These are phyloP conservation scores for Ocimum tenuiflorum DNA, from an alignment of 257 asterid genomes.

Conservation along the genomic window DNA sequence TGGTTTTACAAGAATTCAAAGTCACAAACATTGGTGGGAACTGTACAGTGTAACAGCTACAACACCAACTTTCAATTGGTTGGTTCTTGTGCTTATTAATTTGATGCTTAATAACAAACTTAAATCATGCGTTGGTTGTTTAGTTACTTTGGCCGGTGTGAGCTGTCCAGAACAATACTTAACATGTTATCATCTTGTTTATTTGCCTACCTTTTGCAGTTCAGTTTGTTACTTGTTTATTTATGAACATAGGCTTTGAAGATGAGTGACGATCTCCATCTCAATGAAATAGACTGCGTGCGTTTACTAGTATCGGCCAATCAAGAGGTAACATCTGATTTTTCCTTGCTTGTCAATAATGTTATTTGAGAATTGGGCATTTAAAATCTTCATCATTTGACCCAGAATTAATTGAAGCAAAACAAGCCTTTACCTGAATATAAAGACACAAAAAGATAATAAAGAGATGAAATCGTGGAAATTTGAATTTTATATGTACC, in stretches of 20 bases:
- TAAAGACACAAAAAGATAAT: background rate
- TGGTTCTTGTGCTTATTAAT: no score
- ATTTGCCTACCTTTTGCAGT: slow-evolving; percentile 8
- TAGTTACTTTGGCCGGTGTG: background rate
- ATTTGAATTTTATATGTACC: background rate
- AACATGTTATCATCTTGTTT: background rate
- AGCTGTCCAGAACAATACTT: background rate
- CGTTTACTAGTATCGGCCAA: slow-evolving; percentile 76
- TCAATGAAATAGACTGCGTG: slow-evolving; percentile 83
- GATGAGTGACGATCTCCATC: slow-evolving; percentile 93
- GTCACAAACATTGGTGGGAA: background rate
- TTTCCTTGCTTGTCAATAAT: background rate
- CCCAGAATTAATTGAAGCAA: background rate
- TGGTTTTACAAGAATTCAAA: no score
- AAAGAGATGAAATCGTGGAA: background rate
- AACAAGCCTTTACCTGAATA: background rate
- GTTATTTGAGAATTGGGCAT: background rate
- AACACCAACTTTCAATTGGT: no score
- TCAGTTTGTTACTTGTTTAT: slow-evolving; percentile 18
- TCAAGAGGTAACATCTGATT: slow-evolving; percentile 62
- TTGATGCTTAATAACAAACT: background rate
- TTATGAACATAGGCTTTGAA: slow-evolving; percentile 58
- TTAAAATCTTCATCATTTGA: background rate
- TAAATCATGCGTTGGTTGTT: slow-evolving; percentile 7
- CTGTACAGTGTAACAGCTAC: background rate